Conservation (phyloP, 2,329 filamentous ascomycete genomes). For the Endothia cerciana region DNA sequence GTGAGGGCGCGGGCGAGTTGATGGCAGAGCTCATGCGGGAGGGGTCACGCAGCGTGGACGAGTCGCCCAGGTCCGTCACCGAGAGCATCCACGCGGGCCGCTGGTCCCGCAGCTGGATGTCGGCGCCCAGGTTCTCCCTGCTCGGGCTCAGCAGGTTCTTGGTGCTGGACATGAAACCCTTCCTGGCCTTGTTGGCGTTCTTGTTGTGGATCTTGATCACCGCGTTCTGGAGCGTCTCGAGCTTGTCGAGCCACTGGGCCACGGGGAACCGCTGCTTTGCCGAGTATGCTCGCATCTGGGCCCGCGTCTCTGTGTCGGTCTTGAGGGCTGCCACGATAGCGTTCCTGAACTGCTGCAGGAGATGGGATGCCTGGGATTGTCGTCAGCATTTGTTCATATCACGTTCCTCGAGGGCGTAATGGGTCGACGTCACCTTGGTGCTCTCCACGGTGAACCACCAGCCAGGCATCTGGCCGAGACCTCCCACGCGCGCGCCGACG, state of each 20-base stretch:
- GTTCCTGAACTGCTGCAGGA: conserved; percentile 66
- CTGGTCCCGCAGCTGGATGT: conserved; percentile 26
- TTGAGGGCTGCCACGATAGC: conserved; percentile 63
- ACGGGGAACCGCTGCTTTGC: conserved; percentile 69
- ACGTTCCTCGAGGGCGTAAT: too few relatives aligned
- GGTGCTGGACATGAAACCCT: conserved; percentile 31
- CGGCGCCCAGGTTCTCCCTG: conserved; percentile 21
- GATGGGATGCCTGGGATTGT: conserved; percentile 48
- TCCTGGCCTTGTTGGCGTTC: conserved; percentile 35
- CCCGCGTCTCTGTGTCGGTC: conserved; percentile 57
- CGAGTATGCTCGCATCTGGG: conserved; percentile 65
- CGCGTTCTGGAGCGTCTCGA: conserved; percentile 63
- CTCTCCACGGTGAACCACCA: conserved; percentile 74
- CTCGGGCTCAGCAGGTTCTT: conserved; percentile 28
- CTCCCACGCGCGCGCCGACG: conserved; percentile 66
- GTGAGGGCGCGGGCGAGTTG: conserved; percentile 30
- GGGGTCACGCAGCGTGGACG: conserved; percentile 4
- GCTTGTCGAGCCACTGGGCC: conserved; percentile 66
- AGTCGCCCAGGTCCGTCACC: conserved; percentile 20
- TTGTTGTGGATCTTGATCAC: conserved; percentile 49
- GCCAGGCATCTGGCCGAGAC: conserved; percentile 69
- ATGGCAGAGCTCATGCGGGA: conserved; percentile 29
- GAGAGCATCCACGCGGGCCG: conserved; percentile 24
- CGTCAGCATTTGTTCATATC: too few relatives aligned
- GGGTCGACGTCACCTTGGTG: conserved; percentile 44